Conservation (phyloP, 108 stramenopile genomes). For the Schizochytrium sp. region DNA sequence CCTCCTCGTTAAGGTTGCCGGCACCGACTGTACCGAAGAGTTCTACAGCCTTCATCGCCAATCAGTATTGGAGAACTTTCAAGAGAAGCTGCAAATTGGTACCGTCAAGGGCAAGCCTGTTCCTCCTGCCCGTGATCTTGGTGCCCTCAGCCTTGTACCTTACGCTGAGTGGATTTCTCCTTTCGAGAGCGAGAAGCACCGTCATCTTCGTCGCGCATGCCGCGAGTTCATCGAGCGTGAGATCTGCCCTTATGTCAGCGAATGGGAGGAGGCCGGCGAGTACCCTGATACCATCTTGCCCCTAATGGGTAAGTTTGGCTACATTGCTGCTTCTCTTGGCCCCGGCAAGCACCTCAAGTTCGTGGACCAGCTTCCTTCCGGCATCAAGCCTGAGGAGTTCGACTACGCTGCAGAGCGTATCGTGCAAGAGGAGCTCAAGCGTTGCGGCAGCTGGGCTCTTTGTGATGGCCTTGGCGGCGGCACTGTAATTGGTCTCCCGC, state of each 20-base stretch:
- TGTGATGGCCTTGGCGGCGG: constrained; percentile 34
- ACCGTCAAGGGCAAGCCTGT: constrained; percentile 1
- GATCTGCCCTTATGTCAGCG: constrained; percentile 13
- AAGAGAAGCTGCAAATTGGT: constrained; percentile 41
- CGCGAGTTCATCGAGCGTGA: constrained; percentile 56
- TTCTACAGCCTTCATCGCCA: constrained; percentile 36
- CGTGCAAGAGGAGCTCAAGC: constrained; percentile 31
- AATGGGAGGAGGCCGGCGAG: constrained; percentile 21
- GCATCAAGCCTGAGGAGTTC: constrained; percentile 60
- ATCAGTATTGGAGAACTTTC: not conserved
- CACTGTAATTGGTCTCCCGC: constrained; percentile 43
- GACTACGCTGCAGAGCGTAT: not conserved
- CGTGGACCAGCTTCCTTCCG: constrained; percentile 29
- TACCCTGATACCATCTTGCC: not conserved
- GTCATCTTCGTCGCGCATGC: not conserved
- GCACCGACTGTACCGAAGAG: constrained; percentile 59
- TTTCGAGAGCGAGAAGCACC: constrained; percentile 49
- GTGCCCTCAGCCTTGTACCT: constrained; percentile 28
- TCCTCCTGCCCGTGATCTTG: not conserved
- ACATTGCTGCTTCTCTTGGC: constrained; percentile 9
- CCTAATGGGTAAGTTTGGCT: constrained; percentile 25
- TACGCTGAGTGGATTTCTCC: constrained; percentile 56
- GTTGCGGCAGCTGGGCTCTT: not conserved
- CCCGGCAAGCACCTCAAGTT: constrained; percentile 60
- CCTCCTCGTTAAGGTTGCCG: constrained; percentile 54